Conservation (phyloP, 257 asterid species). For the Echites panduratus region DNA sequence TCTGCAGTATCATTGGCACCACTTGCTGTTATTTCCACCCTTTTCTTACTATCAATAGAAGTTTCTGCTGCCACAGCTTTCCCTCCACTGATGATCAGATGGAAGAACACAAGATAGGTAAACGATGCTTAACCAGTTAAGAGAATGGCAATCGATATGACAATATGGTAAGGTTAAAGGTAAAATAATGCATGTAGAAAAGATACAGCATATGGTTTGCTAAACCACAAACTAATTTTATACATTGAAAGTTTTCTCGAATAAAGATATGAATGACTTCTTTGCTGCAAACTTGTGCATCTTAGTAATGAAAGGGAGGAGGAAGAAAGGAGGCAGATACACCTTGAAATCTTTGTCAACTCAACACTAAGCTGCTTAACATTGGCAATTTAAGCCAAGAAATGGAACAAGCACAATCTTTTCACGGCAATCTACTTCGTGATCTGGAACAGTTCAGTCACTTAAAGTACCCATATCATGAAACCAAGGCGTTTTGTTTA, state of each 20-base stretch:
- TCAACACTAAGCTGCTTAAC: not conserved
- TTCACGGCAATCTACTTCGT: not conserved
- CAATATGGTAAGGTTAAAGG: not conserved
- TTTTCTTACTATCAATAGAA: conserved; percentile 36
- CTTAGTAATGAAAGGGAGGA: no score
- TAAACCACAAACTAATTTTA: not conserved
- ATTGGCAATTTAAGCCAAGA: not conserved
- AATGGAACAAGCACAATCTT: not conserved
- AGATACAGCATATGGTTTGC: not conserved
- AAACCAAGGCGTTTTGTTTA: not conserved
- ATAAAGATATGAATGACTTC: no score
- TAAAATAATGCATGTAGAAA: not conserved
- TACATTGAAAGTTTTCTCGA: no score
- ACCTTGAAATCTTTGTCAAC: no score
- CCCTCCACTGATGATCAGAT: conserved; percentile 38
- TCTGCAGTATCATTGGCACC: conserved; percentile 21
- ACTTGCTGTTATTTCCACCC: conserved; percentile 29
- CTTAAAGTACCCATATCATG: not conserved
- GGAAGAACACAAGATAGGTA: not conserved
- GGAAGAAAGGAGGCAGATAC: no score
- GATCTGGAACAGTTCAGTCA: not conserved
- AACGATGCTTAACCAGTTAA: not conserved
- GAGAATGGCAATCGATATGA: not conserved
- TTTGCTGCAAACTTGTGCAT: no score
- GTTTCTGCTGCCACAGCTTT: conserved; percentile 30